Evolutionary conservation across 2,329 filamentous ascomycete genomes (phyloP).

Genomic region (Chalara sp.): DNA sequence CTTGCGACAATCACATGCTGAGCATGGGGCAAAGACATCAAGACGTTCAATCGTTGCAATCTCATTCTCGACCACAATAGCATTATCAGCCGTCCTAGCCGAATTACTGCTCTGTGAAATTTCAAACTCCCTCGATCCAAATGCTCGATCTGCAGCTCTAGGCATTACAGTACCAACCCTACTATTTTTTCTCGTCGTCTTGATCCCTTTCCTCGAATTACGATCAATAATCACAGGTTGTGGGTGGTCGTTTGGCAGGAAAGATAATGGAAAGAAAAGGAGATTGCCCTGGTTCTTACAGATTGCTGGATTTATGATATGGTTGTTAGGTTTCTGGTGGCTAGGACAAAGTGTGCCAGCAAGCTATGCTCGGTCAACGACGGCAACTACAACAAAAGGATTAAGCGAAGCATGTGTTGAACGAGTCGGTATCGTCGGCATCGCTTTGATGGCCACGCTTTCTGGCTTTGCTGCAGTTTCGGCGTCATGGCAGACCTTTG

Average conservation of each 20-base stretch:
- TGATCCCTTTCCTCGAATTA: conserved; percentile 75
- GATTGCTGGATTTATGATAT: conserved; percentile 52
- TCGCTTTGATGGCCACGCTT: conserved; percentile 79
- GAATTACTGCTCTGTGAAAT: conserved; percentile 82
- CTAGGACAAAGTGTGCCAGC: conserved; percentile 58
- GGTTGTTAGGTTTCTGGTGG: conserved; percentile 73
- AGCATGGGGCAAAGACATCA: conserved; percentile 46
- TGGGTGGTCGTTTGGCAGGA: conserved; percentile 58
- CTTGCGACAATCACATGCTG: conserved; percentile 51
- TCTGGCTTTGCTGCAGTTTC: conserved; percentile 87
- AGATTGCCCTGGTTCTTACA: conserved; percentile 60
- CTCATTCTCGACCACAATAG: conserved; percentile 72
- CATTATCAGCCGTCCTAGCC: conserved; percentile 68
- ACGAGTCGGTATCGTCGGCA: conserved; percentile 76
- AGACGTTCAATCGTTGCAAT: conserved; percentile 48
- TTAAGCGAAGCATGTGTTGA: conserved; percentile 47
- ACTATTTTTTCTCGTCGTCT: conserved; percentile 63
- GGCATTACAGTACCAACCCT: conserved; percentile 63
- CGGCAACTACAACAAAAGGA: conserved; percentile 30
- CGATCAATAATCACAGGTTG: conserved; percentile 43
- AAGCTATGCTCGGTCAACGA: conserved; percentile 39
- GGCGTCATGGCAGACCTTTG: conserved; percentile 78
- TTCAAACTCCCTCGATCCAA: conserved; percentile 62
- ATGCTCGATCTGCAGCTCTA: conserved; percentile 61
- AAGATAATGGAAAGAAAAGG: conserved; percentile 47